Evolutionary conservation across 495 filamentous ascomycete species (phyloP).

Genomic region (Penicillium cosmopolitanum): DNA sequence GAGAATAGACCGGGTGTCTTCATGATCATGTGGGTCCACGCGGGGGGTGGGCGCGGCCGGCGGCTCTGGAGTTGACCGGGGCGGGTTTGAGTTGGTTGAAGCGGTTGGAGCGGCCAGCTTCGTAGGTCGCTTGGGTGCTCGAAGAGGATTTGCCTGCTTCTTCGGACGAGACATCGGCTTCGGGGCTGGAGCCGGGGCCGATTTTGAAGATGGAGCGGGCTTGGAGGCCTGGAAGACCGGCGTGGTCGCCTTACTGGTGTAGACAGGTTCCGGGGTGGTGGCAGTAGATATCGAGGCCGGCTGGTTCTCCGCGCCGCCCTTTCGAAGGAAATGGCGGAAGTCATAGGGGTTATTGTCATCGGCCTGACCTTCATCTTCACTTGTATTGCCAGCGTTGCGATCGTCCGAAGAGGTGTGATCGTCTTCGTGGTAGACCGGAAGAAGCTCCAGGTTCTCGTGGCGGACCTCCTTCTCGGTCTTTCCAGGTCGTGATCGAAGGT

Average conservation of each 20-base stretch:
- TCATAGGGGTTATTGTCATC: conserved; percentile 62
- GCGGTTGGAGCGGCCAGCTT: conserved; percentile 20
- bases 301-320: conserved; percentile 40
- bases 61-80: conserved; percentile 15
- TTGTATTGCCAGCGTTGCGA: conserved; percentile 40
- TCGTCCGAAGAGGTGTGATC: conserved; percentile 45
- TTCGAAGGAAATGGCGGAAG: conserved; percentile 60
- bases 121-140: conserved; percentile 32
- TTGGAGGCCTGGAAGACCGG: conserved; percentile 34
- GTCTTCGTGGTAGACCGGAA: conserved; percentile 47
- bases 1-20: conserved; percentile 29
- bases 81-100: conserved; percentile 10
- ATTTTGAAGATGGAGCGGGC: conserved; percentile 7
- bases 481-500: conserved; percentile 53
- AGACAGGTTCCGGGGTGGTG: conserved; percentile 44
- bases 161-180: conserved; percentile 37
- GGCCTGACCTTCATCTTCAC: conserved; percentile 48
- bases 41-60: conserved; percentile 22
- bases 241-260: conserved; percentile 39
- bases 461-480: conserved; percentile 48
- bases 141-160: conserved; percentile 40
- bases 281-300: conserved; percentile 38
- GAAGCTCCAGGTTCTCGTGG: conserved; percentile 49
- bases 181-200: conserved; percentile 11
- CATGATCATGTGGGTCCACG: conserved; percentile 25